These are phyloP conservation scores for Microascus cirrosus DNA, from an alignment of 2,329 filamentous ascomycete genomes.

Conservation along the genomic window DNA sequence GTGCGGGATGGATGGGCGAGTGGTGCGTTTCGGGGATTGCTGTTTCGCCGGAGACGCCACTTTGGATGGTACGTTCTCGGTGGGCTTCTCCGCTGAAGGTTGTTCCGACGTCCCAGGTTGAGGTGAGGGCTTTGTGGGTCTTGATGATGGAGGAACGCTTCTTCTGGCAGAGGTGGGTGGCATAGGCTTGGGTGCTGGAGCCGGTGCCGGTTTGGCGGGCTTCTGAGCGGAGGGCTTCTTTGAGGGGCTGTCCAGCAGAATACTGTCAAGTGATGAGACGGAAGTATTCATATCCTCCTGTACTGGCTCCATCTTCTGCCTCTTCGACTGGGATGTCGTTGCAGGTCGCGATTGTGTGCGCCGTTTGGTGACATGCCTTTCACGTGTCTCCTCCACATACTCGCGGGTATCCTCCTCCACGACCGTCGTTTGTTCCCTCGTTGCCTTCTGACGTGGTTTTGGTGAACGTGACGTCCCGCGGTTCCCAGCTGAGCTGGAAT, in stretches of 20 bases:
- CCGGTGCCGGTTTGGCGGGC: neutral
- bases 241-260: slow-evolving; percentile 9
- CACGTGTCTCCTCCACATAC: slow-evolving; percentile 16
- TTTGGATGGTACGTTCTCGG: neutral
- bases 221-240: neutral
- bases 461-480: slow-evolving; percentile 12
- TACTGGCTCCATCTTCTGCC: neutral
- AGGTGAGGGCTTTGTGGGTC: neutral
- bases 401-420: slow-evolving; percentile 36
- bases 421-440: slow-evolving; percentile 29
- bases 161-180: neutral
- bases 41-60: neutral
- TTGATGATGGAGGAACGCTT: neutral
- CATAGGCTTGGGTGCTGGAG: neutral
- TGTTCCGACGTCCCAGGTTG: neutral
- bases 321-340: neutral
- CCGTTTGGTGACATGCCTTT: neutral
- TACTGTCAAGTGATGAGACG: slow-evolving; percentile 14
- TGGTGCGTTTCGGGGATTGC: neutral
- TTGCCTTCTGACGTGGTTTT: slow-evolving; percentile 14
- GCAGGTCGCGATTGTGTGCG: neutral
- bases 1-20: slow-evolving; percentile 22
- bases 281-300: slow-evolving; percentile 5
- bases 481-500: slow-evolving; percentile 40
- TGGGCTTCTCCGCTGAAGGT: neutral